Base-by-base conservation (phyloP, 805 yeast genomes). In the Wickerhamiella occidentalis region DNA sequence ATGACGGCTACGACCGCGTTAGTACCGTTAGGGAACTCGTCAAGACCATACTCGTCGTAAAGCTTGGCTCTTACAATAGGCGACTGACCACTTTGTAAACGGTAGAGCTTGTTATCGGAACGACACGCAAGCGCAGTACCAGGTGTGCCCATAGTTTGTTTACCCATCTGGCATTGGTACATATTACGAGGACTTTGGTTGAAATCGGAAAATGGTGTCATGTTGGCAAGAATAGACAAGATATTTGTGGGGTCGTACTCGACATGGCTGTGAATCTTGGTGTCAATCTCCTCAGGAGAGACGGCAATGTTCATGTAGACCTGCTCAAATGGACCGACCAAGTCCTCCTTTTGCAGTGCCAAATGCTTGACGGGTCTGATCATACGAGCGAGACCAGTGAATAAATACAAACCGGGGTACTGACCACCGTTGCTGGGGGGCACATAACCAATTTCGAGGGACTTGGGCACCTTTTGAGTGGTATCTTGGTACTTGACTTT, bases 101-200 rank as follows among this genome's bases (percentile, higher is more conserved):
- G 80, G 69, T 92, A 92, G 52, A 92, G 70, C 66, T 90, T 92
- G 71, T 92, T 92, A 67, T 92, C 98, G 1, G 95, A 83, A 67
- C 98, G 78, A 66, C 87, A 95, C 41, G 72, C 77, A 49, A 90
- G 72, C 0, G 94, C 97, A 55, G 92, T 95, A 70, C 97, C 97
- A 7, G 98, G 98, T 3, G 98, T 92, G 68, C 98, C 98, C 98
- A 92, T 92, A 18, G 98, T 90, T 73, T 92, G 98, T 71, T 92
- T 92, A 78, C 96, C 97, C 98, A 92, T 92, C 75, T 92, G 98
- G 71, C 98, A 92, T 72, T 92, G 98, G 67, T 92, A 92, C 97
- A 92, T 92, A 67, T 92, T 92, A 79, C 98, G 84, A 62, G 98
- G 98, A 23, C 96, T 88, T 73, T 92, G 98, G 68, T 92, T 92